phyloP scores from a whole-genome alignment of 768 basidiomycete genomes.

The Kwoniella heveanensis region DNA sequence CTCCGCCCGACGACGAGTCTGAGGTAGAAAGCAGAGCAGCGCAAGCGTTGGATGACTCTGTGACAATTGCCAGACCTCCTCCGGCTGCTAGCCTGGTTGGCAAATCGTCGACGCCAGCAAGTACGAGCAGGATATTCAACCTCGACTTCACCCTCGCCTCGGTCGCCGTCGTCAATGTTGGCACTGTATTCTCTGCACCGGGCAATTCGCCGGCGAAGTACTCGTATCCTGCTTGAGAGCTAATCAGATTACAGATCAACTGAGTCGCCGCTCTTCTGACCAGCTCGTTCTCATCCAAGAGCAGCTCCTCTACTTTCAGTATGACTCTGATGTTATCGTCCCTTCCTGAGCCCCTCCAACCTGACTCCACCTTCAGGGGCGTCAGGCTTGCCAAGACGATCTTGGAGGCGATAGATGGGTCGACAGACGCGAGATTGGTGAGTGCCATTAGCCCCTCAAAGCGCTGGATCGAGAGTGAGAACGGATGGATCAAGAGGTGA shows the following conservation, averaged over 20 bases:
- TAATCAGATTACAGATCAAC: slow-evolving; percentile 86
- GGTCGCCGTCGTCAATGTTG: not conserved
- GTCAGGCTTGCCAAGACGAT: slow-evolving; percentile 59
- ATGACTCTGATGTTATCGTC: slow-evolving; percentile 67
- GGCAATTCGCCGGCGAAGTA: slow-evolving; percentile 65
- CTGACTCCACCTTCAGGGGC: slow-evolving; percentile 9
- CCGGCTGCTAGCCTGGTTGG: slow-evolving; percentile 86
- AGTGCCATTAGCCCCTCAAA: slow-evolving; percentile 96
- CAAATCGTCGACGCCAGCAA: slow-evolving; percentile 82
- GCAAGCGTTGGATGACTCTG: slow-evolving; percentile 66
- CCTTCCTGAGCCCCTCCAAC: slow-evolving; percentile 58
- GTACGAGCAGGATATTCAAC: slow-evolving; percentile 77
- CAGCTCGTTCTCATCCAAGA: slow-evolving; percentile 72
- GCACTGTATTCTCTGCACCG: no score
- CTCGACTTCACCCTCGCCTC: slow-evolving; percentile 47
- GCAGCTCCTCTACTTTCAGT: slow-evolving; percentile 42
- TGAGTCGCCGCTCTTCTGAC: slow-evolving; percentile 86
- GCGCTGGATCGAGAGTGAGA: slow-evolving; percentile 72
- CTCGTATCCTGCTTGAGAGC: slow-evolving; percentile 73
- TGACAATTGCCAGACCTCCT: slow-evolving; percentile 82
- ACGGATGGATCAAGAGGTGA: slow-evolving; percentile 68
- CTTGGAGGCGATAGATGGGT: slow-evolving; percentile 66
- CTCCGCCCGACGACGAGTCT: no score
- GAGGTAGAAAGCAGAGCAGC: slow-evolving; percentile 59
- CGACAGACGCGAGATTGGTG: slow-evolving; percentile 86